Percentiles rank a stretch among this genome's conserved stretches.
phyloP scores from a whole-genome alignment of 805 yeast species.

The Candida suzukii region DNA sequence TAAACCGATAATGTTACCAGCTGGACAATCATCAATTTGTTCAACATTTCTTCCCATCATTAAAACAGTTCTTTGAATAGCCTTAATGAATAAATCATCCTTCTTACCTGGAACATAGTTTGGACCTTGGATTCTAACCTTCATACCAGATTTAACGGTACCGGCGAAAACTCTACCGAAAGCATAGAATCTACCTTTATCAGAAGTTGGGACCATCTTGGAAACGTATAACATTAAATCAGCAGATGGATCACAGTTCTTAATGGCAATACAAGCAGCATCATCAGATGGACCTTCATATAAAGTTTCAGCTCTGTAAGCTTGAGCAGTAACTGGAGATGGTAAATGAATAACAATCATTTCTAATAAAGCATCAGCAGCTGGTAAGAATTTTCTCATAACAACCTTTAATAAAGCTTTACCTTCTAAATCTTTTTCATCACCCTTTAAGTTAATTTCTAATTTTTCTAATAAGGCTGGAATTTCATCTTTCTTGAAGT shows the following conservation, averaged over 20 bases:
- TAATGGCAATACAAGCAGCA: conserved; percentile 83
- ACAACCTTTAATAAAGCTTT: conserved; percentile 96
- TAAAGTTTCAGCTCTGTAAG: conserved; percentile 97
- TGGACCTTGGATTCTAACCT: conserved; percentile 99
- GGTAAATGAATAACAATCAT: conserved; percentile 98
- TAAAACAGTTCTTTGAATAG: conserved; percentile 97
- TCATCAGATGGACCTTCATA: conserved; percentile 99
- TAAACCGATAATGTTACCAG: conserved; percentile 99
- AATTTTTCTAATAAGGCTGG: conserved; percentile 88
- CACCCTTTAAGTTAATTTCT: conserved; percentile 89
- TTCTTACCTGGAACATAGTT: conserved; percentile 98
- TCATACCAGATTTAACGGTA: conserved; percentile 98
- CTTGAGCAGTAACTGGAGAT: conserved; percentile 99
- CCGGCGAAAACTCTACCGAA: conserved; percentile 99
- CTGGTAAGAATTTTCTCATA: conserved; percentile 99
- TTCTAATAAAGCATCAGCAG: conserved; percentile 98
- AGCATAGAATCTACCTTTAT: conserved; percentile 99
- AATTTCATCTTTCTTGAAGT: conserved; percentile 97
- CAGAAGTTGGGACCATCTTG: conserved; percentile 99
- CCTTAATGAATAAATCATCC: conserved; percentile 94
- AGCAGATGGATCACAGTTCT: conserved; percentile 97
- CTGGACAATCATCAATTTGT: conserved; percentile 98
- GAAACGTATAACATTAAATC: conserved; percentile 99
- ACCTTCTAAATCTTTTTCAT: conserved; percentile 98
- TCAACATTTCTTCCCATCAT: conserved; percentile 99